Percentiles rank a stretch among this genome's conserved stretches.
Conservation (phyloP, 2,329 filamentous ascomycete genomes). For the Dactylellina drechsleri region DNA sequence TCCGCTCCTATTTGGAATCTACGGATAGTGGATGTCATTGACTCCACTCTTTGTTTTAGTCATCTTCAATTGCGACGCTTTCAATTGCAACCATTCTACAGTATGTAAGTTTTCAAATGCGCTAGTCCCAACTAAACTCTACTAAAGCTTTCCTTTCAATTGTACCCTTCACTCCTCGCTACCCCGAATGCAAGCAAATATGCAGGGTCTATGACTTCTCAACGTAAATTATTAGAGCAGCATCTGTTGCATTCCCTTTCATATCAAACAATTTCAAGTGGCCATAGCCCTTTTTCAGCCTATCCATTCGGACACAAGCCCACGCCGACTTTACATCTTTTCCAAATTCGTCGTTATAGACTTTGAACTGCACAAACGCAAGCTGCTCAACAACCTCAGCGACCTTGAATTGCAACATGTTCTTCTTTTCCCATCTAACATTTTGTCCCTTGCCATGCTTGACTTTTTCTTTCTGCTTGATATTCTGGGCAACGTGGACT, state of each 20-base stretch:
- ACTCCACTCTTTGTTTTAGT: too few species aligned
- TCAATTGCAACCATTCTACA: too few species aligned
- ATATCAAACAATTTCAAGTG: constrained; percentile 80
- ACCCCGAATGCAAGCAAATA: too few species aligned
- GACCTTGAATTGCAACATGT: constrained; percentile 64
- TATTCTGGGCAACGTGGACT: constrained; percentile 69
- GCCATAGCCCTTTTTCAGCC: constrained; percentile 78
- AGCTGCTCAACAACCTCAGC: constrained; percentile 63
- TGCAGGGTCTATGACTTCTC: constrained; percentile 65
- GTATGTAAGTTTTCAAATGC: too few species aligned
- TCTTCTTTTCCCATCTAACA: constrained; percentile 55
- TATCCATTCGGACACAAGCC: constrained; percentile 87
- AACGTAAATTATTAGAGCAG: constrained; percentile 78
- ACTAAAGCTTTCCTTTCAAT: too few species aligned
- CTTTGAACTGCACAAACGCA: constrained; percentile 75
- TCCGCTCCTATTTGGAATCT: too few species aligned
- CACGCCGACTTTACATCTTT: constrained; percentile 83
- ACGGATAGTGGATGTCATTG: too few species aligned
- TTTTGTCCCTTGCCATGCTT: constrained; percentile 61
- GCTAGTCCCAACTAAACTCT: too few species aligned
- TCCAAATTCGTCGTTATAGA: constrained; percentile 85
- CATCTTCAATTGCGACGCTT: too few species aligned
- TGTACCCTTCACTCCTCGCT: too few species aligned
- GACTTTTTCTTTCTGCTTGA: constrained; percentile 64
- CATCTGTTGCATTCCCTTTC: constrained; percentile 73